These are phyloP conservation scores for Sclerotiophoma versabilis DNA, from an alignment of 2,329 filamentous ascomycete species.

Conservation along the genomic window DNA sequence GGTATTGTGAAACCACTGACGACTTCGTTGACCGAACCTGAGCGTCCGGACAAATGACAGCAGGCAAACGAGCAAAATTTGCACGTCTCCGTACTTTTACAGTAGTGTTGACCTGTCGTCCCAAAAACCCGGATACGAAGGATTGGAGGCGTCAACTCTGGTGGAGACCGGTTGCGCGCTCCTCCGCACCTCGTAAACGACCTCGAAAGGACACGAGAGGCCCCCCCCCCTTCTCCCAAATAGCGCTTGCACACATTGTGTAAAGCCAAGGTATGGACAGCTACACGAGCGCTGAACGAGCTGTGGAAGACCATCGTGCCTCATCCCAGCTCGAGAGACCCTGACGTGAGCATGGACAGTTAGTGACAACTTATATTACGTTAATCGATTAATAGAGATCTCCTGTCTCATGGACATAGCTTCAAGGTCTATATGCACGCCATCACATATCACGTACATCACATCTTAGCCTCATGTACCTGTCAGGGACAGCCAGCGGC, in stretches of 20 bases:
- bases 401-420: not conserved
- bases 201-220: not conserved
- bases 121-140: not conserved
- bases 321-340: not conserved
- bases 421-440: constrained; percentile 2
- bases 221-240: too few species aligned
- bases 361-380: not conserved
- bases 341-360: not conserved
- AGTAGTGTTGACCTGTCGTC: constrained; percentile 1
- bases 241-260: not conserved
- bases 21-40: not conserved
- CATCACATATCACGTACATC: constrained; percentile 7
- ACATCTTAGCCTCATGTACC: constrained; percentile 6
- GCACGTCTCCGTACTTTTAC: constrained; percentile 4
- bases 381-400: not conserved
- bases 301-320: not conserved
- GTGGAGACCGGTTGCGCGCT: constrained; percentile 8
- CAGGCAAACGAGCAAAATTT: constrained; percentile 11
- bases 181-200: constrained; percentile 5
- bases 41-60: constrained; percentile 1
- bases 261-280: not conserved
- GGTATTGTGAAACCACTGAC: constrained; percentile 10
- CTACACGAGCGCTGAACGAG: not conserved
- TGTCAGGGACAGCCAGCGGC: constrained; percentile 14
- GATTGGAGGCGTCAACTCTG: not conserved